Conservation (phyloP, 768 basidiomycete genomes). For the Hygrocybe coccinea region DNA sequence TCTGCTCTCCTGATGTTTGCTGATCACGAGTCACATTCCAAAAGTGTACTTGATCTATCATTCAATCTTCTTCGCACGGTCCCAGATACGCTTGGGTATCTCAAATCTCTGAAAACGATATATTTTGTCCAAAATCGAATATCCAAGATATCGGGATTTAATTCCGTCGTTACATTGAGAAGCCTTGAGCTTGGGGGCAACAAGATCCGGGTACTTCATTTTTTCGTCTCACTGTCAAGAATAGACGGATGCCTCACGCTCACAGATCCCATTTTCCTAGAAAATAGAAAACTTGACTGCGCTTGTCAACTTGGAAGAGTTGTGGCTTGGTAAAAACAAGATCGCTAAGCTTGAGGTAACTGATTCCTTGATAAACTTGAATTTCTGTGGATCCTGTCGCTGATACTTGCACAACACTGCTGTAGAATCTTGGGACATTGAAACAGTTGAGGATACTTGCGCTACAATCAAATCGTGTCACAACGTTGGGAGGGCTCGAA, state of each 20-base stretch:
- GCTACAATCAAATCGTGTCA: slow-evolving; percentile 91
- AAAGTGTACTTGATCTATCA: slow-evolving; percentile 82
- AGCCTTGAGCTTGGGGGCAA: slow-evolving; percentile 95
- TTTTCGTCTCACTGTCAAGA: not conserved
- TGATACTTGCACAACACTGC: not conserved
- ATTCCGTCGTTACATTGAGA: slow-evolving; percentile 50
- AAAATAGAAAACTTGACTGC: slow-evolving; percentile 82
- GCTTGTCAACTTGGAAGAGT: slow-evolving; percentile 78
- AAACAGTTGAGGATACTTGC: slow-evolving; percentile 79
- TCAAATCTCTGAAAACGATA: slow-evolving; percentile 64
- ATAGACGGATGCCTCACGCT: not conserved
- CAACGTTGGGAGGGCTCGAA: slow-evolving; percentile 78
- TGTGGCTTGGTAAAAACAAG: slow-evolving; percentile 99
- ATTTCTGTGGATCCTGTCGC: not conserved
- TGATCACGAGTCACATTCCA: not conserved
- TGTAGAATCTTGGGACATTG: slow-evolving; percentile 67
- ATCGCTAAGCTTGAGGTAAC: slow-evolving; percentile 78
- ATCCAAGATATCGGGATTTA: slow-evolving; percentile 65
- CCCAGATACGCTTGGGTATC: slow-evolving; percentile 54
- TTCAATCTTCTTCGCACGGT: slow-evolving; percentile 83
- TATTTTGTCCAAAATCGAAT: slow-evolving; percentile 99
- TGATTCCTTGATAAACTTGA: not conserved
- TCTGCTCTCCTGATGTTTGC: not conserved
- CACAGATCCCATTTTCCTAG: slow-evolving; percentile 35
- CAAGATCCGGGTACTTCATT: slow-evolving; percentile 66